phyloP scores from a whole-genome alignment of 148 eudicot species.

The Rhododendron vialii region DNA sequence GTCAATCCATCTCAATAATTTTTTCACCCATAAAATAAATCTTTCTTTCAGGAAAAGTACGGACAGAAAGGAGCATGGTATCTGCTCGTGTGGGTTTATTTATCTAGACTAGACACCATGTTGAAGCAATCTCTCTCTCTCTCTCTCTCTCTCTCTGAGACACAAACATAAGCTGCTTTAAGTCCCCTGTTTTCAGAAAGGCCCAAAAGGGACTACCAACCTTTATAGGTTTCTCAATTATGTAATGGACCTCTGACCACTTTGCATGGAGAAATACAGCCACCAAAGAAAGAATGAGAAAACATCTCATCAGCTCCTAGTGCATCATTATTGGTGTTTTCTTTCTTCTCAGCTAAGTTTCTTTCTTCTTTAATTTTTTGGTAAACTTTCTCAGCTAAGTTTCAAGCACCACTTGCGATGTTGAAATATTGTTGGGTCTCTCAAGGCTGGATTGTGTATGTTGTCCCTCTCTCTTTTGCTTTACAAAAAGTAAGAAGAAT shows the following conservation, averaged over 20 bases:
- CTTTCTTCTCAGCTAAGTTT: conserved; percentile 15
- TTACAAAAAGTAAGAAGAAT: not conserved
- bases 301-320: not conserved
- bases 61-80: not conserved
- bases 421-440: not conserved
- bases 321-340: conserved; percentile 1
- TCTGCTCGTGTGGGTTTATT: not conserved
- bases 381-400: conserved; percentile 1
- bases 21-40: not conserved
- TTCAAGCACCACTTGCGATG: not conserved
- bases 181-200: conserved; percentile 1
- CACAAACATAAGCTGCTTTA: not conserved
- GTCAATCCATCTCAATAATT: not conserved
- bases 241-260: not conserved
- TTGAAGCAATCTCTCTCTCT: not conserved
- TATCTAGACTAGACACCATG: not conserved
- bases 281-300: not conserved
- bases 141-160: not conserved
- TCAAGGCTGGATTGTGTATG: conserved; percentile 1
- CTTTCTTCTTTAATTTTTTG: too few relatives aligned
- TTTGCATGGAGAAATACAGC: conserved; percentile 14
- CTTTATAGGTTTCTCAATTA: not conserved
- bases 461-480: not conserved
- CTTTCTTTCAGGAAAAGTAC: not conserved
- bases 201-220: conserved; percentile 6